Evolutionary conservation across 1,284 basidiomycete genomes (phyloP), one percentile per base, ranked within the genome.

Genomic region (Ceratobasidium sp.): DNA sequence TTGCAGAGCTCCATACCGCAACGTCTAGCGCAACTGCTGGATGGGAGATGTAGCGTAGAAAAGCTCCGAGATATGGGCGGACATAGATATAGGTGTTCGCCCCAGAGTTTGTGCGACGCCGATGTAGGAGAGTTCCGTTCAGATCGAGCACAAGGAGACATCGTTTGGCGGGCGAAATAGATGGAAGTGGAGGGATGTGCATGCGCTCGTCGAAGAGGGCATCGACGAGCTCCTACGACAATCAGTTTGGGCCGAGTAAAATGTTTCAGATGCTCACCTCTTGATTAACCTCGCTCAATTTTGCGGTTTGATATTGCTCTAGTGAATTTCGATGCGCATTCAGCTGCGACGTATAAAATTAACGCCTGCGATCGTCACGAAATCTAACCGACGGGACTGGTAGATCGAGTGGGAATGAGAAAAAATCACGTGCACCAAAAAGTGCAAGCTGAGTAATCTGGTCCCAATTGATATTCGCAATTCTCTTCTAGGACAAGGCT

Each of bases 391-490:
- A 20, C 31, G 20, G 38, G 34, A 47, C 56, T 45, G 22, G 55
- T 42, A 20, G 35, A 57, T 57, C 55, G 45, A 40, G 43, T 50
- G 7, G 31, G 29, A 38, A 27, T 49, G 42, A 17, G 45, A 50
- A 52, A n/a, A 35, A 45, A 17, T 64, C 58, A 64, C 58, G 47
- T 64, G 58, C 22, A 29, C 27, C 50, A 53, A 53, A 53, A 53
- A 25, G 12, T 49, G 45, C 38, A 20, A n/a, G n/a, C n/a, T n/a
- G n/a, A n/a, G n/a, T n/a, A n/a, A n/a, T n/a, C n/a, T n/a, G n/a
- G n/a, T n/a, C n/a, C n/a, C n/a, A n/a, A 87, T 98, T 73, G 84
- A 89, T 73, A 82, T 96, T 62, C 86, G 85, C 71, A 86, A 93
- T 73, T 87, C 85, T 13, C 96, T 96, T 80, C 86, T 86, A 68